Percentiles rank a stretch among this genome's conserved stretches.
These are phyloP conservation scores for Triadica sebifera DNA, from an alignment of 345 rosid genomes.

Conservation along the genomic window DNA sequence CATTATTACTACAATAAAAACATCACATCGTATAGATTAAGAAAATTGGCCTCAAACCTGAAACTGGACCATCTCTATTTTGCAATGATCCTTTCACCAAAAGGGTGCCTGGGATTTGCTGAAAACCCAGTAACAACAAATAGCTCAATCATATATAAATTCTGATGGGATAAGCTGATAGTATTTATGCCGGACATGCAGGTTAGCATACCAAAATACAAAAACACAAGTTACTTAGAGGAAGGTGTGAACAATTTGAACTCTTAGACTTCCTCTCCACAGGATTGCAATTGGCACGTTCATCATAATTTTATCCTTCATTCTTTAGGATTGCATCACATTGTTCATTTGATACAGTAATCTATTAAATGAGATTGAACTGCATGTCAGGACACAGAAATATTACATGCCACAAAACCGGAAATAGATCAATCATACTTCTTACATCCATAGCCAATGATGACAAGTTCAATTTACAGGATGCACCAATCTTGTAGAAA, in stretches of 20 bases:
- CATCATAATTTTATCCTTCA: conserved; percentile 27
- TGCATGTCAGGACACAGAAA: conserved; percentile 26
- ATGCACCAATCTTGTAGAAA: conserved; percentile 56
- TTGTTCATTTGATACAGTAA: conserved; percentile 49
- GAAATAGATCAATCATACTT: conserved; percentile 4
- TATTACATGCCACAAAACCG: background rate
- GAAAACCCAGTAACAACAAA: conserved; percentile 55
- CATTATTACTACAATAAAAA: background rate
- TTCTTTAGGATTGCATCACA: conserved; percentile 49
- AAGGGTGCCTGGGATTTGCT: conserved; percentile 78
- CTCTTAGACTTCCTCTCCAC: conserved; percentile 25
- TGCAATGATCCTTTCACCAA: conserved; percentile 74
- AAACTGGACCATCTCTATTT: conserved; percentile 43
- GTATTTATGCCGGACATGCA: conserved; percentile 10
- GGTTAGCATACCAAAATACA: conserved; percentile 45
- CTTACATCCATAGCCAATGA: conserved; percentile 71
- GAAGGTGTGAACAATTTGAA: conserved; percentile 27
- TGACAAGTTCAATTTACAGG: conserved; percentile 54
- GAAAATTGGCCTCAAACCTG: conserved; percentile 43
- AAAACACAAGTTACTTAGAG: conserved; percentile 43
- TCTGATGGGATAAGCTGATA: background rate
- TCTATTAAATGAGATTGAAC: conserved; percentile 39
- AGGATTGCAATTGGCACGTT: conserved; percentile 17
- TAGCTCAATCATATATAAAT: conserved; percentile 7
- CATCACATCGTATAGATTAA: background rate